Percentiles rank a stretch among this genome's conserved stretches.
Evolutionary conservation across 1,284 basidiomycete genomes (phyloP).

Genomic region (Tranzscheliella williamsii): DNA sequence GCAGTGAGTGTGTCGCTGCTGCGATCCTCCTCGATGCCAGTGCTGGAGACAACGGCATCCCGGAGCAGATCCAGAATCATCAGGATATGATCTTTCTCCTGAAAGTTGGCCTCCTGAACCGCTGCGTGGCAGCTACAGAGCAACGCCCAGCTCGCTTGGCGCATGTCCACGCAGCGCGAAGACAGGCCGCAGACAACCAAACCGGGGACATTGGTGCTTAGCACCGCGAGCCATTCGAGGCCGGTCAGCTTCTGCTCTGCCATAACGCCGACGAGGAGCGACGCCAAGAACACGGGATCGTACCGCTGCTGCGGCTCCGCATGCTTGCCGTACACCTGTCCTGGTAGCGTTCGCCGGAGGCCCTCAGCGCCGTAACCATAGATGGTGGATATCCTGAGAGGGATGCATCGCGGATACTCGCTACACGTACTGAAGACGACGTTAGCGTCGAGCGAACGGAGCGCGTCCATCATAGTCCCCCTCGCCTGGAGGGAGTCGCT

Average conservation of each 20-base stretch:
- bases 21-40: slow-evolving; percentile 33
- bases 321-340: slow-evolving; percentile 27
- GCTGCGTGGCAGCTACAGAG: slow-evolving; percentile 63
- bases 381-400: slow-evolving; percentile 6
- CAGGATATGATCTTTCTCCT: slow-evolving; percentile 76
- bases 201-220: slow-evolving; percentile 78
- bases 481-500: background rate
- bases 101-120: slow-evolving; percentile 70
- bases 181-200: slow-evolving; percentile 76
- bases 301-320: slow-evolving; percentile 63
- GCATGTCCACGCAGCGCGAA: slow-evolving; percentile 69
- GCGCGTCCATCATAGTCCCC: slow-evolving; percentile 66
- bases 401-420: slow-evolving; percentile 67
- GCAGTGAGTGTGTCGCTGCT: slow-evolving; percentile 52
- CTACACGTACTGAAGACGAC: slow-evolving; percentile 75
- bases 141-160: slow-evolving; percentile 64
- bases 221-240: slow-evolving; percentile 79
- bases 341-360: background rate
- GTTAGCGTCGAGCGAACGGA: slow-evolving; percentile 73
- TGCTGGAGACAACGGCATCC: slow-evolving; percentile 18
- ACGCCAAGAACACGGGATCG: slow-evolving; percentile 78
- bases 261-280: slow-evolving; percentile 71
- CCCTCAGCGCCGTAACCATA: slow-evolving; percentile 13
- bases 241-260: slow-evolving; percentile 67
- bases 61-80: slow-evolving; percentile 74